These are phyloP conservation scores for Lentinula raphanica DNA, from an alignment of 768 basidiomycete species.

Conservation along the genomic window DNA sequence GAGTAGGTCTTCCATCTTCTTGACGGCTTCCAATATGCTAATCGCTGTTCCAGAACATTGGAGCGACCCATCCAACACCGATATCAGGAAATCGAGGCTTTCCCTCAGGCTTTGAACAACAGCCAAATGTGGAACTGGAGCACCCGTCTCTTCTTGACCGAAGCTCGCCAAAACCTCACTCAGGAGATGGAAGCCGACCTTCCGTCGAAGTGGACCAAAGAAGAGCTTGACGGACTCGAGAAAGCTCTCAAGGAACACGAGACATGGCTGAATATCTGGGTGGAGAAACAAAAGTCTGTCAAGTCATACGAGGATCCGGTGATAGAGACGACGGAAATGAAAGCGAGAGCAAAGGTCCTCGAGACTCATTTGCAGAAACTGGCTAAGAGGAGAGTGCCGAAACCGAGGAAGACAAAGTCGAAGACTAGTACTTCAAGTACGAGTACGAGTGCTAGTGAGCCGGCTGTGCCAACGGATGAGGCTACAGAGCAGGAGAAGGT, in stretches of 20 bases:
- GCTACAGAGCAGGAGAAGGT: background rate
- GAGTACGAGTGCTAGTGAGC: conserved; percentile 16
- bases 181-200: conserved; percentile 52
- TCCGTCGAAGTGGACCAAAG: conserved; percentile 76
- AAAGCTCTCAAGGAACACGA: conserved; percentile 74
- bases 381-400: conserved; percentile 64
- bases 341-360: conserved; percentile 71
- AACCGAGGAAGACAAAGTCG: conserved; percentile 47
- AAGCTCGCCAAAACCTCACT: conserved; percentile 73
- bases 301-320: conserved; percentile 78
- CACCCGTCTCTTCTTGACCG: conserved; percentile 78
- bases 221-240: conserved; percentile 82
- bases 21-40: background rate
- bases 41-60: conserved; percentile 43
- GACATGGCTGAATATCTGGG: conserved; percentile 74
- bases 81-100: conserved; percentile 83
- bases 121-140: conserved; percentile 87
- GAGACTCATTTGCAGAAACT: conserved; percentile 71
- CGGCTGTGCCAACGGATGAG: conserved; percentile 1
- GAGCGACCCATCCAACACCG: conserved; percentile 83
- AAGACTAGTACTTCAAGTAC: conserved; percentile 6
- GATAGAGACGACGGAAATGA: conserved; percentile 83
- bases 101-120: conserved; percentile 77
- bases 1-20: conserved; percentile 56
- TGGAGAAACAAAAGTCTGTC: conserved; percentile 76